Evolutionary conservation across 768 basidiomycete genomes (phyloP).

Genomic region (Phylloporus sp.): DNA sequence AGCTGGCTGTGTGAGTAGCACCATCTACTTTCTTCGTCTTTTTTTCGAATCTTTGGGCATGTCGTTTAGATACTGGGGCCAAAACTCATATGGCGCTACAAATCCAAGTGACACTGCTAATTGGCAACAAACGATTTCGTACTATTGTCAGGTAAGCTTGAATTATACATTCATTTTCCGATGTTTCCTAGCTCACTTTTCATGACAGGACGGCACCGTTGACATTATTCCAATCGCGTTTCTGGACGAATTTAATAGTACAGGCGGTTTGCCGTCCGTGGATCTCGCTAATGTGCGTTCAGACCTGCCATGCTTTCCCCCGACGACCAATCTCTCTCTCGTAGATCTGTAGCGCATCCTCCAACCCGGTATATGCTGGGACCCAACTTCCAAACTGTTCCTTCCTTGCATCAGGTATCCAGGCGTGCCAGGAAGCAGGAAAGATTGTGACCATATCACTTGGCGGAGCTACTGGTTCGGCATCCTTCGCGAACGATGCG

Average conservation of each 20-base stretch:
- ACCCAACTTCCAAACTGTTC: slow-evolving; percentile 61
- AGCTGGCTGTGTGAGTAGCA: slow-evolving; percentile 19
- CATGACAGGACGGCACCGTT: slow-evolving; percentile 48
- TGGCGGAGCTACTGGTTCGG: slow-evolving; percentile 63
- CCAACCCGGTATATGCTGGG: slow-evolving; percentile 57
- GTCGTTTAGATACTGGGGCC: slow-evolving; percentile 34
- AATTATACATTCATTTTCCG: background rate
- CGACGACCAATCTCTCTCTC: background rate
- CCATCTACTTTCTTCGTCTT: background rate
- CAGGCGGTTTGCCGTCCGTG: slow-evolving; percentile 55
- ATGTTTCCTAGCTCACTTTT: background rate
- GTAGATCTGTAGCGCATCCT: slow-evolving; percentile 57
- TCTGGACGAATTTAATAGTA: slow-evolving; percentile 53
- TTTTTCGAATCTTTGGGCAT: background rate
- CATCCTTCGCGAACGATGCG: slow-evolving; percentile 54
- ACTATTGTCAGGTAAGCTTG: slow-evolving; percentile 29
- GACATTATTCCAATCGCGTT: slow-evolving; percentile 62
- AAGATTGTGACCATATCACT: slow-evolving; percentile 59
- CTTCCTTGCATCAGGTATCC: slow-evolving; percentile 57
- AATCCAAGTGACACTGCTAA: slow-evolving; percentile 26
- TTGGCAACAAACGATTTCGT: slow-evolving; percentile 32
- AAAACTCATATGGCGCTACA: slow-evolving; percentile 36
- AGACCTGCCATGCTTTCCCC: background rate
- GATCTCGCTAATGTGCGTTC: slow-evolving; percentile 54
- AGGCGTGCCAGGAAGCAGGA: slow-evolving; percentile 60